Evolutionary conservation across 495 filamentous ascomycete genomes (phyloP).

Genomic region (Trypethelium eluteriae): DNA sequence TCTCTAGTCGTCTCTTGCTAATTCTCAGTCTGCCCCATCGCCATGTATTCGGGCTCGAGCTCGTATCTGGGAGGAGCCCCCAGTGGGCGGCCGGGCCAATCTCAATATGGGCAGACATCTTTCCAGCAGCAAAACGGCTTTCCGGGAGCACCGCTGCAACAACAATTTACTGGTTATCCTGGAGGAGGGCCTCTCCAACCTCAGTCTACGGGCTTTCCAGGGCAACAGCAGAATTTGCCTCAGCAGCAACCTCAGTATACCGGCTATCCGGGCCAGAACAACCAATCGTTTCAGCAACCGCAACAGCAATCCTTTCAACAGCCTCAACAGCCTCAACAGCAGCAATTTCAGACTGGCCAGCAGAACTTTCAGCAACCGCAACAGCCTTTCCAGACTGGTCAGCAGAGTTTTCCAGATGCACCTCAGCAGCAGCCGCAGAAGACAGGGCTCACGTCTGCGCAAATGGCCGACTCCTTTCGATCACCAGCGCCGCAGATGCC

Average conservation of each 20-base stretch:
- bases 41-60: slow-evolving; percentile 85
- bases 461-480: slow-evolving; percentile 82
- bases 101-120: slow-evolving; percentile 57
- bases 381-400: slow-evolving; percentile 30
- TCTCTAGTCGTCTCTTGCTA: background rate
- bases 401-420: slow-evolving; percentile 40
- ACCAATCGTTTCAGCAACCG: slow-evolving; percentile 21
- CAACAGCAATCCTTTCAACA: slow-evolving; percentile 36
- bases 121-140: slow-evolving; percentile 50
- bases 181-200: slow-evolving; percentile 45
- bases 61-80: slow-evolving; percentile 72
- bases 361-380: slow-evolving; percentile 47
- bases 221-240: slow-evolving; percentile 33
- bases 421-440: slow-evolving; percentile 40
- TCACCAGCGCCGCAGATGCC: slow-evolving; percentile 50
- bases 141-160: slow-evolving; percentile 33
- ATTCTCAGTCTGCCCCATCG: slow-evolving; percentile 6
- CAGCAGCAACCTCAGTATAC: slow-evolving; percentile 55
- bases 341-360: slow-evolving; percentile 22
- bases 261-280: slow-evolving; percentile 42
- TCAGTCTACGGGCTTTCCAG: slow-evolving; percentile 52
- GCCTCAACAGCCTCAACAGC: slow-evolving; percentile 22
- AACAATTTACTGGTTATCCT: slow-evolving; percentile 48
- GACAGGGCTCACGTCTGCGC: slow-evolving; percentile 59
- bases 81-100: slow-evolving; percentile 63